Evolutionary conservation across 2,329 filamentous ascomycete genomes (phyloP), one percentile per base, ranked within the genome.

Genomic region (Hypoxylon sp.): DNA sequence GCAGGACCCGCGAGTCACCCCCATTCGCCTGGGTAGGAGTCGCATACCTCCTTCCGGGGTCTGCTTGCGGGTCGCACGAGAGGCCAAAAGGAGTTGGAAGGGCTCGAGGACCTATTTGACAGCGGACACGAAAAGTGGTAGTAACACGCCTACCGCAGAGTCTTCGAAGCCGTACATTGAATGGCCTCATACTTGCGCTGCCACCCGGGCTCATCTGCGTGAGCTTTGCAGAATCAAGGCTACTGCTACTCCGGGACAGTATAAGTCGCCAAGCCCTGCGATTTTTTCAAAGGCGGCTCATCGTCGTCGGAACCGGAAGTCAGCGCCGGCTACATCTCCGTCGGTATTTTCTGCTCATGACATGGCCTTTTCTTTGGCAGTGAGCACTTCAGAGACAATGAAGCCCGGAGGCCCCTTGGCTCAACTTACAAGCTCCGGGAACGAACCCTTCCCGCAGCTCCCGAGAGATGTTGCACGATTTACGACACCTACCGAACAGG

Each of bases 31-130:
- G 58, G 85, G 87, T 64, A 88, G 87, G 71, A 88, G 86, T 72
- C 84, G 85, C 60, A 84, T 91, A 24, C 89, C 89, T 6, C 89
- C 89, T 2, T 82, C 87, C 44, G 89, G 89, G 14, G 88, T 91
- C 8, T 89, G 87, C 71, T 75, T 85, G 71, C 86, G 88, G 46
- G 88, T 91, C 38, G 85, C 89, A n/a, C 82, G 88, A 67, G 87
- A 89, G 72, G 85, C 88, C 18, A 89, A 85, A 77, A 81, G 86
- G 72, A 90, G 85, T 71, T 91, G 89, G 89, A 90, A 87, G 73
- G 88, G 87, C 1, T 82, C 85, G 2, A 87, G 83, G 65, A 71
- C 78, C 5, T 76, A 79, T 71, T 70, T 70, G 53, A 67, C 52
- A 40, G 61, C 73, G 18, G 77, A 78, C 14, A 68, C 68, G 53